Evolutionary conservation across 495 filamentous ascomycete genomes (phyloP).

Genomic region (Oleoguttula mirabilis): DNA sequence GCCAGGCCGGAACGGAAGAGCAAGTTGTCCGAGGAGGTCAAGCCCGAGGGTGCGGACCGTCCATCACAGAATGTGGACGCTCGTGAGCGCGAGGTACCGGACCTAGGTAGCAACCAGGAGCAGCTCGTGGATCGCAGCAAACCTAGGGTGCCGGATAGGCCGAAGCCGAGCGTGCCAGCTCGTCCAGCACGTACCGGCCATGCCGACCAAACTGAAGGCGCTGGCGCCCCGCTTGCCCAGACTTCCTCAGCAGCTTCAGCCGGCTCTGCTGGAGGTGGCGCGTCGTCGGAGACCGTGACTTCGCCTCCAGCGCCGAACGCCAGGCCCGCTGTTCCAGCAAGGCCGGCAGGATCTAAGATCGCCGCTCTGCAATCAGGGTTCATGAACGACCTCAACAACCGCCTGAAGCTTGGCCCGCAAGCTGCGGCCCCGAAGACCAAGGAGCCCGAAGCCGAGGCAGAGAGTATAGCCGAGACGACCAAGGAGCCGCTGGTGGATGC

Average conservation of each 20-base stretch:
- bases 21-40: slow-evolving; percentile 17
- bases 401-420: slow-evolving; percentile 69
- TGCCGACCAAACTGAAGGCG: slow-evolving; percentile 30
- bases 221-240: slow-evolving; percentile 27
- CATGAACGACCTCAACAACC: slow-evolving; percentile 76
- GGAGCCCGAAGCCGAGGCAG: slow-evolving; percentile 26
- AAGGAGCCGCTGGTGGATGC: slow-evolving; percentile 74
- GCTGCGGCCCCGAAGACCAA: slow-evolving; percentile 50
- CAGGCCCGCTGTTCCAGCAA: slow-evolving; percentile 54
- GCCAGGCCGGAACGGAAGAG: slow-evolving; percentile 16
- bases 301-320: slow-evolving; percentile 23
- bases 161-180: slow-evolving; percentile 69
- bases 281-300: slow-evolving; percentile 1
- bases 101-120: slow-evolving; percentile 11
- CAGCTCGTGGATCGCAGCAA: slow-evolving; percentile 7
- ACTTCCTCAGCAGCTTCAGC: slow-evolving; percentile 16
- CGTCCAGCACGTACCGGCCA: slow-evolving; percentile 44
- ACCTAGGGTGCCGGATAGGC: slow-evolving; percentile 45
- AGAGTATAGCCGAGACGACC: slow-evolving; percentile 38
- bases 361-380: slow-evolving; percentile 82
- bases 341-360: slow-evolving; percentile 73
- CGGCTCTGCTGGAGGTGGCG: neutral
- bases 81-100: slow-evolving; percentile 8
- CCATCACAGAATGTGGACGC: slow-evolving; percentile 3
- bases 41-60: slow-evolving; percentile 2